Conservation (phyloP, 148 eudicot genomes). For the Oxyria digyna region DNA sequence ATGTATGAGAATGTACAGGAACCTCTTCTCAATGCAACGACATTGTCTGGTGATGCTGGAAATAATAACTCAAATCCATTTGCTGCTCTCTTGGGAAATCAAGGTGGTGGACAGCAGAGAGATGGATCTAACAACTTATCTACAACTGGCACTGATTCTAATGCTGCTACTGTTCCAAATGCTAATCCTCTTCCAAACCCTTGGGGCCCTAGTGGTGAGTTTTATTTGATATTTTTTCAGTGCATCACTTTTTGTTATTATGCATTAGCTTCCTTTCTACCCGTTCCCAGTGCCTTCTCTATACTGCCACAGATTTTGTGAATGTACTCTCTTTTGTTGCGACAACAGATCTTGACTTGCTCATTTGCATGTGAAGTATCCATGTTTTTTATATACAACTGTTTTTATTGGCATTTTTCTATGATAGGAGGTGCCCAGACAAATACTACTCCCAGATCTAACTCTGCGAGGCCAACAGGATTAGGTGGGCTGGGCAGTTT, state of each 20-base stretch:
- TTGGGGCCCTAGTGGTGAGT: conserved; percentile 67
- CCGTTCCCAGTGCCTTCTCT: not conserved
- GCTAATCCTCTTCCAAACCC: conserved; percentile 85
- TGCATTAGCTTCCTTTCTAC: not conserved
- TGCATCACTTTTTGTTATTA: not conserved
- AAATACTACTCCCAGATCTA: conserved; percentile 43
- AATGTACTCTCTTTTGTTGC: not conserved
- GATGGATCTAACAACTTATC: conserved; percentile 47
- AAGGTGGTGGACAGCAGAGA: conserved; percentile 54
- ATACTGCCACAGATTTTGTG: no score
- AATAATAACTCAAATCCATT: conserved; percentile 65
- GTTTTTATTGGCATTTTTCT: not conserved
- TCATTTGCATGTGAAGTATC: not conserved
- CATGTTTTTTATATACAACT: not conserved
- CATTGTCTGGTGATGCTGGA: conserved; percentile 52
- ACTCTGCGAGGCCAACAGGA: conserved; percentile 48
- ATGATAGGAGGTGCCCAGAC: conserved; percentile 45
- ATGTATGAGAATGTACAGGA: conserved; percentile 99
- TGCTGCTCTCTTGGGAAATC: conserved; percentile 81
- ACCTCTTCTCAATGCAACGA: conserved; percentile 87
- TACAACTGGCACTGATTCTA: conserved; percentile 54
- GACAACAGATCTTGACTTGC: no score
- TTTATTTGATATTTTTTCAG: not conserved
- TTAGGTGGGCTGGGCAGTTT: conserved; percentile 4
- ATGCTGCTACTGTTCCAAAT: conserved; percentile 47